These are phyloP conservation scores for Waitea zeae DNA, from an alignment of 1,284 basidiomycete genomes.

Conservation along the genomic window DNA sequence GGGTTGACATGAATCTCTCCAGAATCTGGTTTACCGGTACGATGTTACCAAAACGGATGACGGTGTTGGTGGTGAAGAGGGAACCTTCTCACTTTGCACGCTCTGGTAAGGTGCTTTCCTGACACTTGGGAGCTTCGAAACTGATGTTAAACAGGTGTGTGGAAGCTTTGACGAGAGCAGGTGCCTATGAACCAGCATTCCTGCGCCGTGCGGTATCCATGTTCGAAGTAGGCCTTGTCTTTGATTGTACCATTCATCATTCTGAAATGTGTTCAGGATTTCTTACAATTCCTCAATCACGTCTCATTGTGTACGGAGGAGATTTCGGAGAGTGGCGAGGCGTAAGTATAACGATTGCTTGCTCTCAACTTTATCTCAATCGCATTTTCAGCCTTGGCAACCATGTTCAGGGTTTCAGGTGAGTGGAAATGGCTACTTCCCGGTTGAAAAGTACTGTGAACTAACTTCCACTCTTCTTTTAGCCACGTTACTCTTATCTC, in stretches of 20 bases:
- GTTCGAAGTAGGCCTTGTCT: conserved; percentile 49
- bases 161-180: conserved; percentile 76
- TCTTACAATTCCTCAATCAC: conserved; percentile 71
- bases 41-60: conserved; percentile 72
- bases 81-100: conserved; percentile 69
- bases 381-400: conserved; percentile 43
- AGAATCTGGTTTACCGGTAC: conserved; percentile 66
- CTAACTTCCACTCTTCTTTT: conserved; percentile 4
- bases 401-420: conserved; percentile 80
- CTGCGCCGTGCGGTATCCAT: conserved; percentile 56
- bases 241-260: not conserved
- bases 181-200: conserved; percentile 53
- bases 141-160: conserved; percentile 42
- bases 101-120: conserved; percentile 31
- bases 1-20: conserved; percentile 1
- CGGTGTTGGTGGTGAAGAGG: conserved; percentile 87
- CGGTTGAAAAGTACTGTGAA: conserved; percentile 1
- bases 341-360: conserved; percentile 21
- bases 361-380: conserved; percentile 1
- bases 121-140: conserved; percentile 4
- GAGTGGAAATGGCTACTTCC: conserved; percentile 14
- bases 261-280: conserved; percentile 27
- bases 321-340: conserved; percentile 65
- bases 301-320: conserved; percentile 77
- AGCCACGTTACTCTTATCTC: conserved; percentile 73